Evolutionary conservation across 257 asterid species (phyloP).

Genomic region (Buddleja alternifolia): DNA sequence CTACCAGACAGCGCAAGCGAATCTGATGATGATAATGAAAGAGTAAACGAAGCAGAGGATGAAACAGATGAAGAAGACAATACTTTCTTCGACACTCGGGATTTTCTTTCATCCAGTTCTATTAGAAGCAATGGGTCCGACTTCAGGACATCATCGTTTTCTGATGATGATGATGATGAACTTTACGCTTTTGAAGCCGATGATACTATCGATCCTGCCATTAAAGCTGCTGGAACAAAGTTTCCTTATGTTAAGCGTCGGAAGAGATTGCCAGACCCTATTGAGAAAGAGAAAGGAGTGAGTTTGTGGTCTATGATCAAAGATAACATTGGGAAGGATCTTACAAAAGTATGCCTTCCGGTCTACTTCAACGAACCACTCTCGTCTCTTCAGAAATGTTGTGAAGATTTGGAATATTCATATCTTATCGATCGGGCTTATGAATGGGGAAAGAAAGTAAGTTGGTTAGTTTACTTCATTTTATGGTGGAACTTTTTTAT

Average conservation of each 20-base stretch:
- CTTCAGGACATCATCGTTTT: conserved; percentile 68
- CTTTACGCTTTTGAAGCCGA: conserved; percentile 61
- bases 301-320: conserved; percentile 98
- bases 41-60: conserved; percentile 81
- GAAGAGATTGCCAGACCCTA: conserved; percentile 86
- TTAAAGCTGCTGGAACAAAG: conserved; percentile 62
- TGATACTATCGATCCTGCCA: conserved; percentile 65
- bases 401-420: conserved; percentile 90
- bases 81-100: conserved; percentile 87
- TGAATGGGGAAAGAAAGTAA: conserved; percentile 80
- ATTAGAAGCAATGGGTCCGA: conserved; percentile 83
- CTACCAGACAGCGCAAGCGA: conserved; percentile 79
- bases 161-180: conserved; percentile 72
- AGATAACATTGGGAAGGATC: conserved; percentile 96
- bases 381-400: conserved; percentile 93
- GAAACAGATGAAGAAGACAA: conserved; percentile 91
- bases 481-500: conserved; percentile 7
- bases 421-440: conserved; percentile 88
- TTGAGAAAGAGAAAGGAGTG: conserved; percentile 93
- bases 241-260: conserved; percentile 78
- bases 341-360: conserved; percentile 94
- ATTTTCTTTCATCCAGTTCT: conserved; percentile 88
- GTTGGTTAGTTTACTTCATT: conserved; percentile 29
- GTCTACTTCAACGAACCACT: conserved; percentile 97
- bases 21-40: conserved; percentile 87